Percentiles rank a stretch among this genome's conserved stretches.
Evolutionary conservation across 495 filamentous ascomycete species (phyloP).

Genomic region (Aspergillus cristatus): DNA sequence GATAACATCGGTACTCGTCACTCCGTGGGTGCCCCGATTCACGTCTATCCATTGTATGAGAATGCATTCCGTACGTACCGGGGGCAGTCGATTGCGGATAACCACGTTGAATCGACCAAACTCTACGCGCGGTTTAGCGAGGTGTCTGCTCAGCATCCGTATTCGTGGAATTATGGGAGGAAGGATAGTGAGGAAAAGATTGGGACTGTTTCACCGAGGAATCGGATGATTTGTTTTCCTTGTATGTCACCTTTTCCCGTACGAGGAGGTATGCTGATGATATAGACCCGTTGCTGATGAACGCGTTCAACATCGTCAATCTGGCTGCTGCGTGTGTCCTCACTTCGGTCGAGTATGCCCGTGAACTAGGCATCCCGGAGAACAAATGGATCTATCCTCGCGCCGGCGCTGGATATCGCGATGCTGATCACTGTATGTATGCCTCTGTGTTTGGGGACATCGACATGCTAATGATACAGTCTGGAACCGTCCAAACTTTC

Average conservation of each 20-base stretch:
- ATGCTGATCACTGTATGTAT: conserved; percentile 35
- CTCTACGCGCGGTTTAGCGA: conserved; percentile 42
- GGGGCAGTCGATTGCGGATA: conserved; percentile 36
- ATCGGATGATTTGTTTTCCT: conserved; percentile 47
- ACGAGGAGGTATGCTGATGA: too few species aligned
- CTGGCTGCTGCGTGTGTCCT: conserved; percentile 43
- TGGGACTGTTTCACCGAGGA: conserved; percentile 35
- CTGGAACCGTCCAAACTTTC: conserved; percentile 45
- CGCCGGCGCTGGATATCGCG: conserved; percentile 43
- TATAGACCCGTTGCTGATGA: conserved; percentile 52
- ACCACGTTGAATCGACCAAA: conserved; percentile 36
- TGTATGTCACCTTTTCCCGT: conserved; percentile 19
- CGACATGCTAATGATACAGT: conserved; percentile 18
- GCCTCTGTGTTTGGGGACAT: neutral
- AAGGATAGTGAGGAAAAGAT: conserved; percentile 28
- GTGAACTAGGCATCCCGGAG: conserved; percentile 38
- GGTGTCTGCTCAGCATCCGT: conserved; percentile 32
- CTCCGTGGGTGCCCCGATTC: conserved; percentile 41
- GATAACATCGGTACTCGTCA: conserved; percentile 33
- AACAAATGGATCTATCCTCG: conserved; percentile 47
- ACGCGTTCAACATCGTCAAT: conserved; percentile 52
- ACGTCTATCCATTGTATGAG: conserved; percentile 48
- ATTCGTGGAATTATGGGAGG: conserved; percentile 40
- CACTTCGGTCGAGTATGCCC: conserved; percentile 39
- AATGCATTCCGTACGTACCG: conserved; percentile 42